Evolutionary conservation across 768 basidiomycete species (phyloP).

Genomic region (Fibroporia radiculosa): DNA sequence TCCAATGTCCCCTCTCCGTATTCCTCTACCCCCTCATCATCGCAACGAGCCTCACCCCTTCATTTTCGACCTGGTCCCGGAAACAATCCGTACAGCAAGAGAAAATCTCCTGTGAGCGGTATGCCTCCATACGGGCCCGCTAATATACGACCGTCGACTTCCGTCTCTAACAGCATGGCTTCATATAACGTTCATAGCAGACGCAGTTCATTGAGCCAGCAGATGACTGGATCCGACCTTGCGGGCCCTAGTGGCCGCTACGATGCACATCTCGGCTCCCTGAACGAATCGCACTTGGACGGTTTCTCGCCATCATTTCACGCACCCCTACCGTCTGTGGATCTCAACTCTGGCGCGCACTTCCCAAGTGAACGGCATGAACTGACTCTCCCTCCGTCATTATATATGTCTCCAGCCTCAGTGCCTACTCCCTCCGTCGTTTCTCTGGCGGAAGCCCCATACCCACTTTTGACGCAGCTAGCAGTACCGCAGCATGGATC

Average conservation of each 20-base stretch:
- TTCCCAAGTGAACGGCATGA: slow-evolving; percentile 41
- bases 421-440: slow-evolving; percentile 36
- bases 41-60: slow-evolving; percentile 59
- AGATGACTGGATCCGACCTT: slow-evolving; percentile 8
- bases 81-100: slow-evolving; percentile 17
- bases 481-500: slow-evolving; percentile 16
- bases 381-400: slow-evolving; percentile 58
- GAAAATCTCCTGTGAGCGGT: slow-evolving; percentile 34
- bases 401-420: slow-evolving; percentile 78
- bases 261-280: neutral
- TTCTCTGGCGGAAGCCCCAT: slow-evolving; percentile 19
- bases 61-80: slow-evolving; percentile 33
- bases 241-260: slow-evolving; percentile 6
- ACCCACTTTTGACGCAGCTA: slow-evolving; percentile 14
- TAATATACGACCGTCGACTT: slow-evolving; percentile 13
- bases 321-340: slow-evolving; percentile 17
- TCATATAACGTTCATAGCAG: slow-evolving; percentile 13
- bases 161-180: slow-evolving; percentile 12
- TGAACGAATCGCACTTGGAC: slow-evolving; percentile 11
- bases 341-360: slow-evolving; percentile 17
- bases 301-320: slow-evolving; percentile 11
- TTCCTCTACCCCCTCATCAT: slow-evolving; percentile 14
- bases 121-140: slow-evolving; percentile 13
- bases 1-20: slow-evolving; percentile 20
- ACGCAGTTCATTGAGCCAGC: slow-evolving; percentile 15